These are phyloP conservation scores for Epichloe brachyelytri DNA, from an alignment of 2,329 filamentous ascomycete genomes.

Conservation along the genomic window DNA sequence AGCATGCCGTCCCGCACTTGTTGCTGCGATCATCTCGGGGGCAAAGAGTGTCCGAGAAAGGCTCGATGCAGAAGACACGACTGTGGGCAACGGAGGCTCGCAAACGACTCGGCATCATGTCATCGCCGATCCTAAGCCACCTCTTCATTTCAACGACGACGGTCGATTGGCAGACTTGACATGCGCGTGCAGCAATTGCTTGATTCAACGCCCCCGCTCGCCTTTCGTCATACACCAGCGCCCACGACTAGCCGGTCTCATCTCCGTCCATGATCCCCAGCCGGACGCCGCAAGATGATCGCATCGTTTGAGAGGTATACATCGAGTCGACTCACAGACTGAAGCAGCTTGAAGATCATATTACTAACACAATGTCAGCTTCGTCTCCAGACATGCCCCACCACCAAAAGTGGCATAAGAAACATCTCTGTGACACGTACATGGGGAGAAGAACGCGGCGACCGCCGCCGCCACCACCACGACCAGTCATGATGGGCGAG, in stretches of 20 bases:
- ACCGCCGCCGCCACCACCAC: slow-evolving; percentile 45
- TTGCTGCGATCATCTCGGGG: not conserved
- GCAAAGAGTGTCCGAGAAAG: too few species aligned
- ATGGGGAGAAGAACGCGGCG: slow-evolving; percentile 50
- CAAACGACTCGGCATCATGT: too few species aligned
- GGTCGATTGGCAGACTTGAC: not conserved
- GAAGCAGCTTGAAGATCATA: slow-evolving; percentile 63
- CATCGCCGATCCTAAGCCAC: too few species aligned
- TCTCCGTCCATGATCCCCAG: not conserved
- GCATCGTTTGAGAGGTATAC: not conserved
- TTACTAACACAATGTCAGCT: slow-evolving; percentile 25
- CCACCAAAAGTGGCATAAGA: not conserved
- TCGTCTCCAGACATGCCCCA: not conserved
- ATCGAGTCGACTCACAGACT: slow-evolving; percentile 27
- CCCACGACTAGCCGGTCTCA: not conserved
- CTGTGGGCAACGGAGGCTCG: too few species aligned
- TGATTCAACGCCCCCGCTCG: not conserved
- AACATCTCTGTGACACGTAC: slow-evolving; percentile 16
- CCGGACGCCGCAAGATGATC: not conserved
- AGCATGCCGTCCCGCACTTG: slow-evolving; percentile 10
- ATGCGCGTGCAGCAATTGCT: not conserved
- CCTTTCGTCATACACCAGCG: not conserved
- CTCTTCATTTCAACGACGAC: too few species aligned
- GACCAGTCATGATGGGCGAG: slow-evolving; percentile 38
- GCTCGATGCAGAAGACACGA: not conserved